A percentile compares a stretch with the other conserved stretches of the same genome.
These are phyloP conservation scores for Gracilariopsis chorda DNA, from an alignment of 23 red algal genomes.

Conservation along the genomic window DNA sequence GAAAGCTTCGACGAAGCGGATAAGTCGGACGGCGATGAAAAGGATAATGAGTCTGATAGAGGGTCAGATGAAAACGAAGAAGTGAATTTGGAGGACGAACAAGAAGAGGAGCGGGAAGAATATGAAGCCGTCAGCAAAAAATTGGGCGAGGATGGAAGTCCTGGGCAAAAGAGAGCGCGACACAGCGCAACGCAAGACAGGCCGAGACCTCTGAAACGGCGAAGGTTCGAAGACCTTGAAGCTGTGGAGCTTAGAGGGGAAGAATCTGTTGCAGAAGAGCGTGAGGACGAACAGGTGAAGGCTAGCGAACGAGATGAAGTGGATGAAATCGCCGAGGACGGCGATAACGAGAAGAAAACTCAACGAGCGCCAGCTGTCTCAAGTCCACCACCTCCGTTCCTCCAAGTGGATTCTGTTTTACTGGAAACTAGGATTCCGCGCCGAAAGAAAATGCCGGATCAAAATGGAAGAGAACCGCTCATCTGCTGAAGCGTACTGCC, in stretches of 20 bases:
- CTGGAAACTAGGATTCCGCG: background rate
- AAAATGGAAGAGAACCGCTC: background rate
- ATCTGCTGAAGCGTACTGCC: background rate
- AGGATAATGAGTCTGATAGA: background rate
- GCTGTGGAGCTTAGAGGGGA: no score
- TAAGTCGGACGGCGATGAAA: background rate
- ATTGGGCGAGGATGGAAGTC: background rate
- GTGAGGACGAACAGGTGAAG: background rate
- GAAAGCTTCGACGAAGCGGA: background rate
- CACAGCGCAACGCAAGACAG: background rate
- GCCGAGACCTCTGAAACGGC: background rate
- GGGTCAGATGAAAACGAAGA: background rate
- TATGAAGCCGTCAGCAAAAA: no score
- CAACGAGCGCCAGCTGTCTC: background rate
- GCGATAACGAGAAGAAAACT: background rate
- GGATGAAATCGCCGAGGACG: conserved; percentile 7
- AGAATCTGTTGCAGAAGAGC: no score
- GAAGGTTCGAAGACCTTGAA: conserved; percentile 1
- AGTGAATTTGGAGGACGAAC: background rate
- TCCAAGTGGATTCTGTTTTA: conserved; percentile 6
- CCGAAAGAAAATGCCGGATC: conserved; percentile 6
- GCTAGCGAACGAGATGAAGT: background rate
- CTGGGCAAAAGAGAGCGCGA: background rate
- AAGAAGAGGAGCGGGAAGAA: background rate
- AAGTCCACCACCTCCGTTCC: conserved; percentile 8